phyloP scores from a whole-genome alignment of 306 rosid species.

The Luffa acutangula region DNA sequence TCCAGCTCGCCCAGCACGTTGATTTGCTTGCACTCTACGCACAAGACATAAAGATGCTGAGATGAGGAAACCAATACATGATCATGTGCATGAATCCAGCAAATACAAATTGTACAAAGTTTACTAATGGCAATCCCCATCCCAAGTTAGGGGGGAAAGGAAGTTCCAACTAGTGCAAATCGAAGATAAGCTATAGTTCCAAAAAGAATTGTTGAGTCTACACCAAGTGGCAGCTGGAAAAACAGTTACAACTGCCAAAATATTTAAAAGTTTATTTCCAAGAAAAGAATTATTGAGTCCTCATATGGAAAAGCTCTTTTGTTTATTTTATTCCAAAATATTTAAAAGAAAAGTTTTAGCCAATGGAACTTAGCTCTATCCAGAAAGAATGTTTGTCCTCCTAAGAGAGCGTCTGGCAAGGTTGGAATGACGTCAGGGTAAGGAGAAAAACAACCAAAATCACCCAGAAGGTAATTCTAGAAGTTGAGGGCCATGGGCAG shows the following conservation, averaged over 20 bases:
- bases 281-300: background rate
- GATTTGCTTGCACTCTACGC: conserved; percentile 89
- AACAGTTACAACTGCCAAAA: background rate
- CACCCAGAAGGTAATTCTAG: background rate
- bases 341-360: background rate
- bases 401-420: background rate
- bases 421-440: background rate
- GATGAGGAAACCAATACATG: background rate
- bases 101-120: background rate
- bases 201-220: background rate
- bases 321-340: background rate
- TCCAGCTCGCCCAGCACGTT: conserved; percentile 97
- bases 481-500: background rate
- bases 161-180: background rate
- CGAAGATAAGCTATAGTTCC: background rate
- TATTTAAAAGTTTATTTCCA: no score
- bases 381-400: background rate
- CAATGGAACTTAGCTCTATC: background rate
- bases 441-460: background rate
- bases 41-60: conserved; percentile 8
- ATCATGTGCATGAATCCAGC: background rate
- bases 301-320: background rate
- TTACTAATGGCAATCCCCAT: background rate
- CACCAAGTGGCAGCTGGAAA: background rate
- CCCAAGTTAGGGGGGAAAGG: background rate